A percentile compares a stretch with the other conserved stretches of the same genome.
Conservation (phyloP, 2,329 filamentous ascomycete species). For the Fusarium ramigenum region DNA sequence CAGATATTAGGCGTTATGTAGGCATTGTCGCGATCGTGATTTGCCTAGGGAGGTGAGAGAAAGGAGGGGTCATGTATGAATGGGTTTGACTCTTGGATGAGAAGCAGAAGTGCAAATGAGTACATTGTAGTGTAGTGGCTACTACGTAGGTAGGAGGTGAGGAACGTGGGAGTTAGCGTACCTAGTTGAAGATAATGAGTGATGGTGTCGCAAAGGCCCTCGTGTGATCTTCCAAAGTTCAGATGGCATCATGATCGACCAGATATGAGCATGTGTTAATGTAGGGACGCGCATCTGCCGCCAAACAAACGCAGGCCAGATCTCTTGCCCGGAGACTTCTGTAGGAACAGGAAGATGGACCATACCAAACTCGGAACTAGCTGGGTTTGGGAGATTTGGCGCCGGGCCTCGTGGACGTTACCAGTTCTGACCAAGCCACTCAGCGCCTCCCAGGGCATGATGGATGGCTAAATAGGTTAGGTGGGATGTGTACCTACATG, state of each 20-base stretch:
- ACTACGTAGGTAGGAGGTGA: background rate
- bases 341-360: constrained; percentile 35
- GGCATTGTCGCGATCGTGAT: constrained; percentile 15
- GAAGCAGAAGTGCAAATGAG: constrained; percentile 8
- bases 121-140: background rate
- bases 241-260: constrained; percentile 34
- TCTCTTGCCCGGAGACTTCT: constrained; percentile 31
- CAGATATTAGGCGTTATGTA: constrained; percentile 12
- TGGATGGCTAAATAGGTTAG: constrained; percentile 21
- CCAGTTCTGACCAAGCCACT: constrained; percentile 37
- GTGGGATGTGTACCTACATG: constrained; percentile 36
- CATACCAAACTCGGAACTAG: constrained; percentile 28
- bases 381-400: constrained; percentile 34
- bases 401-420: constrained; percentile 38
- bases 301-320: constrained; percentile 31
- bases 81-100: constrained; percentile 7
- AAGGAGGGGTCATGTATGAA: constrained; percentile 17
- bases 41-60: constrained; percentile 2
- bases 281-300: constrained; percentile 42
- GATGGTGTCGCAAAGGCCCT: constrained; percentile 18
- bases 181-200: constrained; percentile 9
- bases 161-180: background rate
- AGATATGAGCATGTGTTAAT: constrained; percentile 25
- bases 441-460: constrained; percentile 21
- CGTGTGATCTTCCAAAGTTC: constrained; percentile 27